Base-by-base conservation (phyloP, 1,139 yeast species). In the Groenewaldozyma auringiensis region DNA sequence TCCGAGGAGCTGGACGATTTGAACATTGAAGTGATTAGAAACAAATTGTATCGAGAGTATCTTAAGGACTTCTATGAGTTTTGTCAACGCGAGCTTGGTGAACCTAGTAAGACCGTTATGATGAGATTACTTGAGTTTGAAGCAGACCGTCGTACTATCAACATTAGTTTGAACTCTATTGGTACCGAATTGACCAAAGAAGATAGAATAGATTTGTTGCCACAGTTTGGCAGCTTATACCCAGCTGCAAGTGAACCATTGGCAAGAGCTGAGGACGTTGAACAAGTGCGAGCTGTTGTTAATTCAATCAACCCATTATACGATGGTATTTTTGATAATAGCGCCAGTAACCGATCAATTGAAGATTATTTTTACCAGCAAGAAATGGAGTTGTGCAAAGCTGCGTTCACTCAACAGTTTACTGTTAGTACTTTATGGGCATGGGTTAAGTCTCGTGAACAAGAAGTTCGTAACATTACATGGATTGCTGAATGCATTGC, bases 361-460 rank as follows among this genome's bases (percentile, higher is more conserved):
- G 98, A 92, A 64, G 98, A 94, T 67, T 94, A 88, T 71, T 88
- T 94, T 62, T 94, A 92, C 65, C 81, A 80, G 58, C 74, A 82
- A 57, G 98, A 92, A 66, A 89, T 94, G 95, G 83, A 84, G 57
- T 73, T 85, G 52, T 89, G 96, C 68, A 84, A 80, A 60, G 81
- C 84, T 62, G 96, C 96, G 0, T 88, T 94, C 66, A 88, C 98
- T 35, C 98, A 92, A 67, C 98, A 92, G 65, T 94, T 94, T 64
- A 83, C 96, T 14, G 78, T 84, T 58, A 77, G 92, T 41, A 83
- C 96, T 2, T 74, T 92, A 47, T 94, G 96, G 92, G 96, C 96
- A 3, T 92, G 96, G 95, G 77, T 94, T 62, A 83, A 88, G 67
- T 81, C 95, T 17, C 84, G 85, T 61, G 98, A 94, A 67, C 98